phyloP scores from a whole-genome alignment of 2,329 filamentous ascomycete species.

The Alternaria triticimaculans region DNA sequence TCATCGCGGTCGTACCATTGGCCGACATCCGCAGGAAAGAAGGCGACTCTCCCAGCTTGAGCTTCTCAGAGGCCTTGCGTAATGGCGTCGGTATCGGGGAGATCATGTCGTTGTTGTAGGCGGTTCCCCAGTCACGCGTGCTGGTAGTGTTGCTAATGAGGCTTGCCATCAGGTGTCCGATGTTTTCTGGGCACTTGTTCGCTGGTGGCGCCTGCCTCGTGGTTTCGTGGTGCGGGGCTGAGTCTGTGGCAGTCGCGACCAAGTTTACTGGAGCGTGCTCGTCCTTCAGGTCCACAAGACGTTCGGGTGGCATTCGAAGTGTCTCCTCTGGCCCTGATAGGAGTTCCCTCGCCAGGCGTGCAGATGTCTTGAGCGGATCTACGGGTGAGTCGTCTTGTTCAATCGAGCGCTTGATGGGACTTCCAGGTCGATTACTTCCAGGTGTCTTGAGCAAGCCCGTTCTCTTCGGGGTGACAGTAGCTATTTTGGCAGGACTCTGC shows the following conservation, averaged over 20 bases:
- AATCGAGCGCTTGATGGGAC: constrained; percentile 4
- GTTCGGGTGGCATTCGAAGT: background rate
- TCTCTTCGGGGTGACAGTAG: background rate
- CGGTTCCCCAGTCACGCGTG: background rate
- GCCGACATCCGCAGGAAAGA: background rate
- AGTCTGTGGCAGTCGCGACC: background rate
- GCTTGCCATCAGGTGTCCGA: constrained; percentile 24
- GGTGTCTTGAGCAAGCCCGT: background rate
- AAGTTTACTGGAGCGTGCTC: background rate
- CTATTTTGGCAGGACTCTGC: background rate
- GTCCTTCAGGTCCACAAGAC: background rate
- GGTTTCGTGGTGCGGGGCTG: background rate
- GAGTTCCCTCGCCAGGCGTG: background rate
- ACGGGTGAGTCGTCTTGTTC: background rate
- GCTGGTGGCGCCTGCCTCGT: background rate
- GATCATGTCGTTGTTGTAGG: background rate
- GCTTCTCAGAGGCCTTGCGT: constrained; percentile 20
- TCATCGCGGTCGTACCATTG: background rate
- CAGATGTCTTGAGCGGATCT: background rate
- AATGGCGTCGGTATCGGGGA: constrained; percentile 25
- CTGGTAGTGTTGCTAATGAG: background rate
- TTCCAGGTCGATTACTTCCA: constrained; percentile 1
- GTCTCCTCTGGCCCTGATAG: background rate
- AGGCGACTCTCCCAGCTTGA: constrained; percentile 7
- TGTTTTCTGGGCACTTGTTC: constrained; percentile 12